A percentile compares a stretch with the other conserved stretches of the same genome.
phyloP scores from a whole-genome alignment of 352 stramenopile species.

The Phytophthora melonis region DNA sequence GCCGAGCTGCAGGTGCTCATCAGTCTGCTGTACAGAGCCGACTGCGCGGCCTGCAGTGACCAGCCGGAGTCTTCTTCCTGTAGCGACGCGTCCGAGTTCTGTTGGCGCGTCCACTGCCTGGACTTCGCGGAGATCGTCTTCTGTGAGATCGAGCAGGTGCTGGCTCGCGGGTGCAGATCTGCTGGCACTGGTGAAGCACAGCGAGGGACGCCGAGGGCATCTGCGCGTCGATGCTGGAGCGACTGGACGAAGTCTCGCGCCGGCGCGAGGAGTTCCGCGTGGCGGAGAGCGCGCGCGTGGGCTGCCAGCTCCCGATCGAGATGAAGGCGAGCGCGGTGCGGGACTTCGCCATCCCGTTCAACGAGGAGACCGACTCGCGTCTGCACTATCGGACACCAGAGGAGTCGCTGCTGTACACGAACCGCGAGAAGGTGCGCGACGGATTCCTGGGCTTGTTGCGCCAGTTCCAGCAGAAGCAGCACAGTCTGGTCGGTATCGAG shows the following conservation, averaged over 20 bases:
- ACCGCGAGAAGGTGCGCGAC: conserved; percentile 76
- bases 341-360: conserved; percentile 71
- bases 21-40: conserved; percentile 43
- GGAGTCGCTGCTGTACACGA: conserved; percentile 66
- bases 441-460: conserved; percentile 64
- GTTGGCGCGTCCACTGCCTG: background rate
- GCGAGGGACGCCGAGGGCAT: conserved; percentile 36
- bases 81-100: background rate
- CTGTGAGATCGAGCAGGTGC: background rate
- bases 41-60: conserved; percentile 28
- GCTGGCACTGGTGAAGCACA: conserved; percentile 2
- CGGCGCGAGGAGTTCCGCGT: conserved; percentile 58
- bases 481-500: conserved; percentile 53
- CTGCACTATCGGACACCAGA: conserved; percentile 66
- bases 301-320: conserved; percentile 61
- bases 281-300: conserved; percentile 61
- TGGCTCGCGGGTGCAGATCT: background rate
- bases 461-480: conserved; percentile 67
- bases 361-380: conserved; percentile 73
- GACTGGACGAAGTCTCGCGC: conserved; percentile 40
- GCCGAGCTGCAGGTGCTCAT: conserved; percentile 54
- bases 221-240: conserved; percentile 37
- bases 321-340: conserved; percentile 47
- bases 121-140: background rate
- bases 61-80: background rate